Conservation (phyloP, 306 rosid species). For the Vicia sativa region DNA sequence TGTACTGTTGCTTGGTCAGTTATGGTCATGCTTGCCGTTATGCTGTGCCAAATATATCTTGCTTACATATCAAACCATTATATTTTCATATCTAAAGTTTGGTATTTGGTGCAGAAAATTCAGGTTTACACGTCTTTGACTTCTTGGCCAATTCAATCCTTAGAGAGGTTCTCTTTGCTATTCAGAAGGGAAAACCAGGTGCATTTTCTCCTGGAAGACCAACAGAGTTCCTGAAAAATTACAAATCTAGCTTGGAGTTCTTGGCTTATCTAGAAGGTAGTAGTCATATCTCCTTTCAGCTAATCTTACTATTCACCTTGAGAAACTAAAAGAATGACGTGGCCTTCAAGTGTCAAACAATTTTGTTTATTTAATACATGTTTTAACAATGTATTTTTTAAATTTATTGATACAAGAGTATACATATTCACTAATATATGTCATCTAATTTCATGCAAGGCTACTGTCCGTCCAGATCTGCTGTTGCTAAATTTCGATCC, state of each 20-base stretch:
- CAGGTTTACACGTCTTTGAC: conserved; percentile 91
- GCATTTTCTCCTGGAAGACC: conserved; percentile 99
- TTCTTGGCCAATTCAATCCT: conserved; percentile 97
- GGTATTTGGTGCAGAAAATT: conserved; percentile 76
- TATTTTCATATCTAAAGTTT: conserved; percentile 31
- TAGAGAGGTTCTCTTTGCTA: conserved; percentile 88
- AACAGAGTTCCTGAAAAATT: conserved; percentile 82
- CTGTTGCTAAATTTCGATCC: conserved; percentile 87
- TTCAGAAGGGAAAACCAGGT: conserved; percentile 93
- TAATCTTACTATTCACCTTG: no score
- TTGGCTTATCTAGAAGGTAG: conserved; percentile 89
- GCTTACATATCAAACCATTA: conserved; percentile 3
- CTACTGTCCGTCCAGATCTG: conserved; percentile 86
- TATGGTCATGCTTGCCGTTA: conserved; percentile 10
- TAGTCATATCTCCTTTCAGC: conserved; percentile 21
- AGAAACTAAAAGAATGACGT: no score
- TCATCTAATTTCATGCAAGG: conserved; percentile 63
- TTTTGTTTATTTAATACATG: conserved; percentile 18
- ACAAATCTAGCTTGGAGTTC: conserved; percentile 88
- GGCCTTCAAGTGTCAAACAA: conserved; percentile 23
- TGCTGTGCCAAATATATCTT: conserved; percentile 29
- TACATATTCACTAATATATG: conserved; percentile 38
- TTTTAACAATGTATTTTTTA: conserved; percentile 22
- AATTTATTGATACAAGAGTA: conserved; percentile 26
- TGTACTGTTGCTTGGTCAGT: conserved; percentile 28